Evolutionary conservation across 176 grass and related monocot species (phyloP).

Genomic region (Eleusine coracana): DNA sequence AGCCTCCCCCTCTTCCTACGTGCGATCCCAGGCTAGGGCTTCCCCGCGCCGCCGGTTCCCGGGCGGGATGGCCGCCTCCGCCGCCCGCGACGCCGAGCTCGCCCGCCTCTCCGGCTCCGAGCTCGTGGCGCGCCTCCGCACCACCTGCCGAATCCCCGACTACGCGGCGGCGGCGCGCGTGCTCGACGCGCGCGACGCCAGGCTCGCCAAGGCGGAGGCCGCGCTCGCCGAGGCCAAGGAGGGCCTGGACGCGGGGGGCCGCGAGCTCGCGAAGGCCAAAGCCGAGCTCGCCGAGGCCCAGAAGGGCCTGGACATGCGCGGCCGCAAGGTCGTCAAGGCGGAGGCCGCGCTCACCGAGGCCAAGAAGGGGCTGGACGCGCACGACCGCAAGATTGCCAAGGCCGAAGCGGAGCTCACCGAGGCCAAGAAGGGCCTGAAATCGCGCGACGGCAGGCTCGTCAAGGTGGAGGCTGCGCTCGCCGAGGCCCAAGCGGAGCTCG

Average conservation of each 20-base stretch:
- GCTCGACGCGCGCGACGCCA: constrained; percentile 41
- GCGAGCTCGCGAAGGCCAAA: background rate
- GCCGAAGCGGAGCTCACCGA: background rate
- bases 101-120: constrained; percentile 18
- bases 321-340: background rate
- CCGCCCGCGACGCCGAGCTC: constrained; percentile 11
- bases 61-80: constrained; percentile 22
- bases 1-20: background rate
- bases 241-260: background rate
- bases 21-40: background rate
- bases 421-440: background rate
- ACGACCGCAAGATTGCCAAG: background rate
- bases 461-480: background rate
- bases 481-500: background rate
- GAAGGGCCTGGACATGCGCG: background rate
- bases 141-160: constrained; percentile 19
- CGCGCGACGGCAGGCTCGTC: background rate
- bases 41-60: background rate
- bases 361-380: background rate
- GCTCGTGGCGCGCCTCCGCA: constrained; percentile 28
- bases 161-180: constrained; percentile 40
- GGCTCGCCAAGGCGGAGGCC: background rate
- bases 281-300: background rate
- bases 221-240: background rate
- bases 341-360: background rate